Evolutionary conservation across 306 rosid species (phyloP).

Genomic region (Astragalus glycyphyllos): DNA sequence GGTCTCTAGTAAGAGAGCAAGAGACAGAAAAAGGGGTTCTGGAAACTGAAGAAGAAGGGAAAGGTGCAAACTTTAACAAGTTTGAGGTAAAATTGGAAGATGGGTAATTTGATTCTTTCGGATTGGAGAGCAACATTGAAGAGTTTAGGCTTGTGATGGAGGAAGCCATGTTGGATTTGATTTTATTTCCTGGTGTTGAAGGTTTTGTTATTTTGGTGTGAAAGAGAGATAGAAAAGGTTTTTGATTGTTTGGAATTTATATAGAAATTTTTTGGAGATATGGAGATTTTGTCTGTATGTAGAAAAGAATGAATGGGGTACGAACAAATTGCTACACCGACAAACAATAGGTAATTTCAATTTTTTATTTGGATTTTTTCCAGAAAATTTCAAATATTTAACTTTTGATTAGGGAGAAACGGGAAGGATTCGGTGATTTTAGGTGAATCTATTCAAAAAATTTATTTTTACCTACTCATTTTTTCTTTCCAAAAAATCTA

Average conservation of each 20-base stretch:
- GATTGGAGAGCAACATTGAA: constrained; percentile 30
- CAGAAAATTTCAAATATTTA: too few species aligned
- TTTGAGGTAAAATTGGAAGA: constrained; percentile 52
- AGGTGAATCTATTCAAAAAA: too few species aligned
- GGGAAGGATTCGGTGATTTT: too few species aligned
- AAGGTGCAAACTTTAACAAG: constrained; percentile 42
- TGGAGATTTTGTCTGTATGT: neutral
- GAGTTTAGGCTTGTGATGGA: constrained; percentile 40
- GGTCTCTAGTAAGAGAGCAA: constrained; percentile 59
- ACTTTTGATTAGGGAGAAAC: too few species aligned
- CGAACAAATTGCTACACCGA: too few species aligned
- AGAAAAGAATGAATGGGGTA: too few species aligned
- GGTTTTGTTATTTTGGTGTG: neutral
- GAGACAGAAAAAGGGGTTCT: constrained; percentile 45
- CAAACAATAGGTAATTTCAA: too few species aligned
- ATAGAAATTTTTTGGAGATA: neutral
- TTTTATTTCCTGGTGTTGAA: neutral
- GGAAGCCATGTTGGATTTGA: constrained; percentile 16
- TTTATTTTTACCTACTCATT: too few species aligned
- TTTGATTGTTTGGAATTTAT: neutral
- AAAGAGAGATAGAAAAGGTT: neutral
- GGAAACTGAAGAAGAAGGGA: constrained; percentile 32
- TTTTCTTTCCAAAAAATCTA: too few species aligned
- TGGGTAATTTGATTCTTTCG: constrained; percentile 42
- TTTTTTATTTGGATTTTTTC: too few species aligned